Percentiles rank a stretch among this genome's conserved stretches.
phyloP scores from a whole-genome alignment of 441 rosid species.

The Gossypium schwendimanii region DNA sequence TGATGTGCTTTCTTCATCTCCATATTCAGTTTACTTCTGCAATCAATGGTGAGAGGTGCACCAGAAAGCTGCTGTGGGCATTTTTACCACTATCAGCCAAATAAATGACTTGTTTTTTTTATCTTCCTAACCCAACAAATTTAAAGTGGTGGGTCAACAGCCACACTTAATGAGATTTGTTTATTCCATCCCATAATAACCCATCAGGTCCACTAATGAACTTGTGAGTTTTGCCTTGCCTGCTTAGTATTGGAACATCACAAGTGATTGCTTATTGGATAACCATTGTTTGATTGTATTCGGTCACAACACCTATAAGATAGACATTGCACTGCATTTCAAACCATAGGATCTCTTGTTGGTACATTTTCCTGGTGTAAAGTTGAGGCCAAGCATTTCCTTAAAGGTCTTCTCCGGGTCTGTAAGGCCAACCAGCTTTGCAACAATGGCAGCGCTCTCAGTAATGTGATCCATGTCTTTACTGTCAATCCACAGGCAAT shows the following conservation, averaged over 20 bases:
- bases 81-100: constrained; percentile 4
- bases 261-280: not conserved
- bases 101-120: not conserved
- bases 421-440: constrained; percentile 59
- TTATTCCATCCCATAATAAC: not conserved
- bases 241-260: not conserved
- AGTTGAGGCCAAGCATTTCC: constrained; percentile 75
- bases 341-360: constrained; percentile 36
- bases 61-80: not conserved
- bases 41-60: not conserved
- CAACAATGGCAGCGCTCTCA: constrained; percentile 67
- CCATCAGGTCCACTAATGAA: not conserved
- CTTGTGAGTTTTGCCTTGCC: not conserved
- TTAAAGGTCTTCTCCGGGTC: constrained; percentile 56
- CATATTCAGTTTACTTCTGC: not conserved
- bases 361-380: constrained; percentile 35
- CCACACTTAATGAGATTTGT: not conserved
- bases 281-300: too few relatives aligned
- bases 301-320: constrained; percentile 17
- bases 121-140: constrained; percentile 1
- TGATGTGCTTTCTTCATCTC: not conserved
- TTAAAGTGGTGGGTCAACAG: not conserved
- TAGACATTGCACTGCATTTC: constrained; percentile 43
- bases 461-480: constrained; percentile 55
- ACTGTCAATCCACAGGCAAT: constrained; percentile 60